Conservation (phyloP, 1,139 yeast genomes). For the Hansenula sp. region DNA sequence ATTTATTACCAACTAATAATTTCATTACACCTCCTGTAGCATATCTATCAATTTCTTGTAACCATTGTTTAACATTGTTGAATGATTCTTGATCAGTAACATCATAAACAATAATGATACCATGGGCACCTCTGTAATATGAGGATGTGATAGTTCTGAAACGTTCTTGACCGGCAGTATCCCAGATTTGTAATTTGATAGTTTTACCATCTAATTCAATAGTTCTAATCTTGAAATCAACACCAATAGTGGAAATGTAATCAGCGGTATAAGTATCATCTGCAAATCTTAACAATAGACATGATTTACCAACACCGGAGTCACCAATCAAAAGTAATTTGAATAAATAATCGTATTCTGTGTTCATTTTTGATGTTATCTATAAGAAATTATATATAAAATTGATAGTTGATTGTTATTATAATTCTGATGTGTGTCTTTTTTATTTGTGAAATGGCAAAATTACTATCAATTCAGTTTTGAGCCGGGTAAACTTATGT, state of each 20-base stretch:
- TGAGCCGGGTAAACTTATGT: too few relatives aligned
- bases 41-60: constrained; percentile 96
- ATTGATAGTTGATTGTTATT: too few relatives aligned
- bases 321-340: constrained; percentile 93
- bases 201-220: constrained; percentile 96
- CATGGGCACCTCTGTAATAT: constrained; percentile 98
- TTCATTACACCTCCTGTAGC: constrained; percentile 98
- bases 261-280: constrained; percentile 97
- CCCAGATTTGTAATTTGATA: constrained; percentile 97
- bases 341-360: constrained; percentile 95
- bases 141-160: constrained; percentile 97
- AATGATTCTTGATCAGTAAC: constrained; percentile 98
- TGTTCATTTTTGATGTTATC: constrained; percentile 57
- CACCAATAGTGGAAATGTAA: constrained; percentile 96
- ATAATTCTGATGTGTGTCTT: too few relatives aligned
- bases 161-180: constrained; percentile 98
- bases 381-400: too few relatives aligned
- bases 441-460: too few relatives aligned
- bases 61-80: constrained; percentile 97
- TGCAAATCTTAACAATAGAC: constrained; percentile 90
- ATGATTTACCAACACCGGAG: constrained; percentile 97
- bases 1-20: constrained; percentile 93
- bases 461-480: too few relatives aligned
- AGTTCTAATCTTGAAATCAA: constrained; percentile 96
- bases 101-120: constrained; percentile 95